These are phyloP conservation scores for Tolypocladium cylindrosporum DNA, from an alignment of 2,329 filamentous ascomycete species.

Conservation along the genomic window DNA sequence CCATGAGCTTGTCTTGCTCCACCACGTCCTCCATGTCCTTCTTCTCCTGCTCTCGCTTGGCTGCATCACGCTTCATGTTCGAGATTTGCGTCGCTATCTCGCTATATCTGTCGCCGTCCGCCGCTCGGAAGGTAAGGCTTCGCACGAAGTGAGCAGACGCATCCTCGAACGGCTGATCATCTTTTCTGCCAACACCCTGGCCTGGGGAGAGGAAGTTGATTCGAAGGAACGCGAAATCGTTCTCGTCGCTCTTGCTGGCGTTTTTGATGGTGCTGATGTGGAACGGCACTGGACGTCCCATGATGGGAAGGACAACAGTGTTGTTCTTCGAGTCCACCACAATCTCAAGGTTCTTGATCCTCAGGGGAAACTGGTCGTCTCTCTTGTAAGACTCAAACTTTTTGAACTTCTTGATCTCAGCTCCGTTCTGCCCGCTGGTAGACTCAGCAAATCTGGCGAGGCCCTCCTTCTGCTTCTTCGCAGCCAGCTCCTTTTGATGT, in stretches of 20 bases:
- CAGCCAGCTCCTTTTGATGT: slow-evolving; percentile 81
- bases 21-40: slow-evolving; percentile 99
- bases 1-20: slow-evolving; percentile 93
- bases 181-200: slow-evolving; percentile 92
- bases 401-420: slow-evolving; percentile 97
- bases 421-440: slow-evolving; percentile 74
- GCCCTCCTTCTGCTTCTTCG: slow-evolving; percentile 85
- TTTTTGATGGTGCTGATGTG: slow-evolving; percentile 99
- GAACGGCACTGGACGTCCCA: slow-evolving; percentile 95
- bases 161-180: slow-evolving; percentile 97
- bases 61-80: slow-evolving; percentile 86
- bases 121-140: slow-evolving; percentile 89
- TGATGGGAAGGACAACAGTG: slow-evolving; percentile 88
- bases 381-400: slow-evolving; percentile 98
- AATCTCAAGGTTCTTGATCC: slow-evolving; percentile 77
- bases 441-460: slow-evolving; percentile 78
- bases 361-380: slow-evolving; percentile 81
- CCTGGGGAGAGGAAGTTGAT: slow-evolving; percentile 97
- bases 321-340: slow-evolving; percentile 84
- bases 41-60: slow-evolving; percentile 94
- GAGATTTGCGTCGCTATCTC: slow-evolving; percentile 90
- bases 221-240: slow-evolving; percentile 84
- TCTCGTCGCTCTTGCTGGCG: slow-evolving; percentile 93
- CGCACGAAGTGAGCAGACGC: slow-evolving; percentile 90
- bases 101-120: slow-evolving; percentile 77